Evolutionary conservation across 768 basidiomycete species (phyloP).

Genomic region (Lentinula boryana): DNA sequence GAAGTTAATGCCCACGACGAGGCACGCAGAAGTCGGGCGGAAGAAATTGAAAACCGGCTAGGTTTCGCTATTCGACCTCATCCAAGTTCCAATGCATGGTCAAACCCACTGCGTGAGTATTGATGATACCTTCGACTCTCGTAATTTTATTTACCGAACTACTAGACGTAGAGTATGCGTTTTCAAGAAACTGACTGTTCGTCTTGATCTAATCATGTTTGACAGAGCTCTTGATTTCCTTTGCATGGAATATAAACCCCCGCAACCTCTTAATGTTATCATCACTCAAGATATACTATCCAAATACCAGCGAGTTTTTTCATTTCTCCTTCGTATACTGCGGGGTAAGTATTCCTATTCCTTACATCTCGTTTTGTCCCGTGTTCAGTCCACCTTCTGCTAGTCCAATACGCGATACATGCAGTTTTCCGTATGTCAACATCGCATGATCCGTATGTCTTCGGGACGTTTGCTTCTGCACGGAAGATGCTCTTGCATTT

Average conservation of each 20-base stretch:
- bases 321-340: constrained; percentile 70
- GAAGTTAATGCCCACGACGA: constrained; percentile 31
- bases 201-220: not conserved
- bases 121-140: not conserved
- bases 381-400: not conserved
- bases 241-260: constrained; percentile 88
- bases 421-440: constrained; percentile 63
- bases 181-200: too few species aligned
- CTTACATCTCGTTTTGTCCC: not conserved
- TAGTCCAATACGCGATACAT: constrained; percentile 64
- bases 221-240: constrained; percentile 81
- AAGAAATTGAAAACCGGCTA: constrained; percentile 70
- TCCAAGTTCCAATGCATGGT: constrained; percentile 67
- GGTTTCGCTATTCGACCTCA: constrained; percentile 83
- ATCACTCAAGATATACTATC: constrained; percentile 68
- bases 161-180: constrained; percentile 28
- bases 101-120: constrained; percentile 72
- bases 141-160: not conserved
- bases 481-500: constrained; percentile 58
- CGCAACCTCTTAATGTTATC: constrained; percentile 65
- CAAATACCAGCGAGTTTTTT: constrained; percentile 83
- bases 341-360: constrained; percentile 48
- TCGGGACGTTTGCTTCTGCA: constrained; percentile 50
- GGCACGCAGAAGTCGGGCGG: constrained; percentile 27
- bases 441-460: constrained; percentile 35